Conservation (phyloP, 495 filamentous ascomycete genomes). For the Penicillium salamii region DNA sequence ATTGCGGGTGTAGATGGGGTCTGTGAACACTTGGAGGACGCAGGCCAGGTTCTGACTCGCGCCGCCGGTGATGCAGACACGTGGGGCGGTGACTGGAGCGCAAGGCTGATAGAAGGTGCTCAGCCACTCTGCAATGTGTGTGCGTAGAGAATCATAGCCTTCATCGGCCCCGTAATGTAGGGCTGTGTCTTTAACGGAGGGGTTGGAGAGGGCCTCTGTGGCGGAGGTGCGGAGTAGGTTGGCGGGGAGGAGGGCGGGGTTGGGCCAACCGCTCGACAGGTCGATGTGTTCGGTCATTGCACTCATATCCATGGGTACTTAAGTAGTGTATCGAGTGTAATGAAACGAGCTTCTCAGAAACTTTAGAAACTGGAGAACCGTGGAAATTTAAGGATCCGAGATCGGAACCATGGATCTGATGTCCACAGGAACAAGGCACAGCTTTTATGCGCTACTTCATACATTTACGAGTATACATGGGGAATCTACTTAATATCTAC, state of each 20-base stretch:
- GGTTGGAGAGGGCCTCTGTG: slow-evolving; percentile 53
- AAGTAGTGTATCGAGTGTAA: no score
- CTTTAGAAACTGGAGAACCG: no score
- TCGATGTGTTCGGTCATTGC: slow-evolving; percentile 58
- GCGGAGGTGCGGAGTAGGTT: slow-evolving; percentile 54
- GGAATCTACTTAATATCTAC: no score
- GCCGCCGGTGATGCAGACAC: slow-evolving; percentile 79
- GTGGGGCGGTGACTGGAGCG: slow-evolving; percentile 40
- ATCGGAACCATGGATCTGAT: no score
- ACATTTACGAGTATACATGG: no score
- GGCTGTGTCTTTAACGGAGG: slow-evolving; percentile 51
- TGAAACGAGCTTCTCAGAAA: no score
- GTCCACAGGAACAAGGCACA: no score
- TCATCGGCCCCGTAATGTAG: slow-evolving; percentile 77
- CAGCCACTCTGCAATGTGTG: slow-evolving; percentile 69
- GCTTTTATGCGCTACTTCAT: no score
- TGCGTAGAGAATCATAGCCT: slow-evolving; percentile 65
- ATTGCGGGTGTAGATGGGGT: slow-evolving; percentile 68
- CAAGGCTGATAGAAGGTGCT: slow-evolving; percentile 54
- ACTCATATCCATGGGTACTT: no score
- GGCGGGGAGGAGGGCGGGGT: slow-evolving; percentile 66
- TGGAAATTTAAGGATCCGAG: no score
- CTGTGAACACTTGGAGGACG: slow-evolving; percentile 71
- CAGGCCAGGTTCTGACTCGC: slow-evolving; percentile 74
- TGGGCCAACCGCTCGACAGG: slow-evolving; percentile 69